phyloP scores from a whole-genome alignment of 129 eudicot species.

The Oenanthe sinensis region DNA sequence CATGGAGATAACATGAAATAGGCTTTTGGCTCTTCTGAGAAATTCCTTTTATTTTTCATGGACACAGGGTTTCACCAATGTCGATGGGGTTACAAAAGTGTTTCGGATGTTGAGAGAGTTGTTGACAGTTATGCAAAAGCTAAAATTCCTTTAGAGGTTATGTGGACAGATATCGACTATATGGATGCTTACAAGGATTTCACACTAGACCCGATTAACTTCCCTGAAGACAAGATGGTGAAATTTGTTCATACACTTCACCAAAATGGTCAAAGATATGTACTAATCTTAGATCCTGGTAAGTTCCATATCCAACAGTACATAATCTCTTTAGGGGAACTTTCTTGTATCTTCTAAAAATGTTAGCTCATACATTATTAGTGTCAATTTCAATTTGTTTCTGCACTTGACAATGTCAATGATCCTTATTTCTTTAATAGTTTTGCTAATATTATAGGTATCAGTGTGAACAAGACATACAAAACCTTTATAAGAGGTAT shows the following conservation, averaged over 20 bases:
- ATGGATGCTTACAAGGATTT: slow-evolving; percentile 88
- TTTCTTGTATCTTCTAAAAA: background rate
- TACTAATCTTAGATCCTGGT: slow-evolving; percentile 85
- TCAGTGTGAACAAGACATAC: slow-evolving; percentile 50
- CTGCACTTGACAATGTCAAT: background rate
- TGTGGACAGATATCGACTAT: slow-evolving; percentile 91
- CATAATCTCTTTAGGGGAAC: background rate
- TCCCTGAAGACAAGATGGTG: slow-evolving; percentile 43
- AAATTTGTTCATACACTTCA: slow-evolving; percentile 54
- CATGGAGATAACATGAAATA: background rate
- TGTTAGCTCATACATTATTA: background rate
- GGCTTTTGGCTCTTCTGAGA: background rate
- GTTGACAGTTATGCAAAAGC: slow-evolving; percentile 65
- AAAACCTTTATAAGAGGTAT: slow-evolving; percentile 69
- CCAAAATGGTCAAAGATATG: slow-evolving; percentile 61
- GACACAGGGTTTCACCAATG: slow-evolving; percentile 84
- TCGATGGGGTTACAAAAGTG: slow-evolving; percentile 56
- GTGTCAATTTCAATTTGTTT: background rate
- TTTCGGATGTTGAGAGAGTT: slow-evolving; percentile 53
- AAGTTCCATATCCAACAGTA: background rate
- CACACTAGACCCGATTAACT: slow-evolving; percentile 80
- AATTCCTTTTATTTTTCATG: background rate
- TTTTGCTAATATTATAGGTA: slow-evolving; percentile 31
- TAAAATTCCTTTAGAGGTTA: slow-evolving; percentile 69
- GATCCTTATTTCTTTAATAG: background rate